A percentile compares a stretch with the other conserved stretches of the same genome.
phyloP scores from a whole-genome alignment of 208 protist species.

The Leishmania martiniquensis region DNA sequence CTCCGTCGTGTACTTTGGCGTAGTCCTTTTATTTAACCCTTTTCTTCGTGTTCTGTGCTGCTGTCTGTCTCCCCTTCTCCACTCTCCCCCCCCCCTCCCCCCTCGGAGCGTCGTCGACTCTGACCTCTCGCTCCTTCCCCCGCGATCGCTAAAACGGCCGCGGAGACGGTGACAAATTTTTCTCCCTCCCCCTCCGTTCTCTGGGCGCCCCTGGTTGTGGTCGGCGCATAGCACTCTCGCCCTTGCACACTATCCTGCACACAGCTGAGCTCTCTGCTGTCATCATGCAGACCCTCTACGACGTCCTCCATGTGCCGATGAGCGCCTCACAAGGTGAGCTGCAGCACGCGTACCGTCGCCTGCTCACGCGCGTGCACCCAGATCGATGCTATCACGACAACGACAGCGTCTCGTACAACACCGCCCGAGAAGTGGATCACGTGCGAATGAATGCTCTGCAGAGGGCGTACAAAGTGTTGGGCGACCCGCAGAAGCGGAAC shows the following conservation, averaged over 20 bases:
- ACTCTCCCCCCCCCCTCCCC: too few species aligned
- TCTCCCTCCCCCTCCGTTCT: background rate
- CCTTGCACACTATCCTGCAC: background rate
- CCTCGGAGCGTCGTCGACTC: too few species aligned
- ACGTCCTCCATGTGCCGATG: slow-evolving; percentile 31
- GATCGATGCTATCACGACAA: slow-evolving; percentile 34
- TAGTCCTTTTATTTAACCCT: too few species aligned
- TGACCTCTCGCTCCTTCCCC: too few species aligned
- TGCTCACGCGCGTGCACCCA: slow-evolving; percentile 24
- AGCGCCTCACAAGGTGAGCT: slow-evolving; percentile 18
- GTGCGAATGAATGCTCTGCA: slow-evolving; percentile 7
- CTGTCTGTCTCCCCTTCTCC: too few species aligned
- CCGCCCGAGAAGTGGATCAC: slow-evolving; percentile 2
- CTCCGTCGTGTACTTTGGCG: too few species aligned
- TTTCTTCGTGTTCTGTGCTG: too few species aligned
- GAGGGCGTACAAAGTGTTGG: slow-evolving; percentile 12
- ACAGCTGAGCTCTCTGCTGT: background rate
- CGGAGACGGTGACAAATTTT: background rate
- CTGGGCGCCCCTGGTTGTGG: too few species aligned
- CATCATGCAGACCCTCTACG: slow-evolving; percentile 30
- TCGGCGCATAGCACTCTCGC: background rate
- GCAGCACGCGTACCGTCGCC: slow-evolving; percentile 16
- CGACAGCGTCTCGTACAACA: slow-evolving; percentile 31
- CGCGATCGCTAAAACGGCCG: too few species aligned
- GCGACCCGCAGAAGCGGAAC: slow-evolving; percentile 15